Percentiles rank a stretch among this genome's conserved stretches.
phyloP scores from a whole-genome alignment of 352 stramenopile genomes.

The Phytophthora quininea region DNA sequence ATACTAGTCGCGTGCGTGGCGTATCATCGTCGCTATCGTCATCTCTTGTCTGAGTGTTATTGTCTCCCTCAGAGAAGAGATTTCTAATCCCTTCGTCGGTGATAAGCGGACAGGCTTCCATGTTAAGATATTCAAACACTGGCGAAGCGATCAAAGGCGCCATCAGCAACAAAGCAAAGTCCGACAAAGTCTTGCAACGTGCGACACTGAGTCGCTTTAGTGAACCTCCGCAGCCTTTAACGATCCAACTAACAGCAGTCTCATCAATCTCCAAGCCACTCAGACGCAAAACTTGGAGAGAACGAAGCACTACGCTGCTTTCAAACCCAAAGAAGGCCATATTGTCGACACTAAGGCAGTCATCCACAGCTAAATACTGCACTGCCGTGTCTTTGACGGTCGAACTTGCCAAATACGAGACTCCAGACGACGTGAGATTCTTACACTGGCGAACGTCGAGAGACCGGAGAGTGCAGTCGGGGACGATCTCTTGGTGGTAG shows the following conservation, averaged over 20 bases:
- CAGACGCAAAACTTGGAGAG: slow-evolving; percentile 46
- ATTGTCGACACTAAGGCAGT: slow-evolving; percentile 66
- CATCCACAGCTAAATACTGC: slow-evolving; percentile 40
- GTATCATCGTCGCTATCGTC: slow-evolving; percentile 35
- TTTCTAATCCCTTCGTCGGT: slow-evolving; percentile 55
- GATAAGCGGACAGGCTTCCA: slow-evolving; percentile 55
- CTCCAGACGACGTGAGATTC: slow-evolving; percentile 63
- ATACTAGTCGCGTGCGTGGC: slow-evolving; percentile 5
- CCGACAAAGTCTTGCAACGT: slow-evolving; percentile 53
- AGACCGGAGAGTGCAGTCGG: slow-evolving; percentile 23
- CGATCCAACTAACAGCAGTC: slow-evolving; percentile 74
- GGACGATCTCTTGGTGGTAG: slow-evolving; percentile 48
- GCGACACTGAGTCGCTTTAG: slow-evolving; percentile 56
- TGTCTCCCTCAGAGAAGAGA: slow-evolving; percentile 43
- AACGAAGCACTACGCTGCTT: slow-evolving; percentile 36
- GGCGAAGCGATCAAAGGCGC: slow-evolving; percentile 39
- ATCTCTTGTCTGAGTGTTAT: slow-evolving; percentile 2
- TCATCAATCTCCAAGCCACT: slow-evolving; percentile 60
- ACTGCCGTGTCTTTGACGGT: slow-evolving; percentile 26
- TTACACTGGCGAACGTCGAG: slow-evolving; percentile 73
- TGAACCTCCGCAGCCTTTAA: slow-evolving; percentile 47
- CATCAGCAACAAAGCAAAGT: slow-evolving; percentile 66
- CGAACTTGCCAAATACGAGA: slow-evolving; percentile 59
- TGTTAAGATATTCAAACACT: slow-evolving; percentile 41
- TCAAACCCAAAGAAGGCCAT: slow-evolving; percentile 85